Evolutionary conservation across 2,329 filamentous ascomycete genomes (phyloP), one percentile per base, ranked within the genome.

Genomic region (Raffaelea arxii): DNA sequence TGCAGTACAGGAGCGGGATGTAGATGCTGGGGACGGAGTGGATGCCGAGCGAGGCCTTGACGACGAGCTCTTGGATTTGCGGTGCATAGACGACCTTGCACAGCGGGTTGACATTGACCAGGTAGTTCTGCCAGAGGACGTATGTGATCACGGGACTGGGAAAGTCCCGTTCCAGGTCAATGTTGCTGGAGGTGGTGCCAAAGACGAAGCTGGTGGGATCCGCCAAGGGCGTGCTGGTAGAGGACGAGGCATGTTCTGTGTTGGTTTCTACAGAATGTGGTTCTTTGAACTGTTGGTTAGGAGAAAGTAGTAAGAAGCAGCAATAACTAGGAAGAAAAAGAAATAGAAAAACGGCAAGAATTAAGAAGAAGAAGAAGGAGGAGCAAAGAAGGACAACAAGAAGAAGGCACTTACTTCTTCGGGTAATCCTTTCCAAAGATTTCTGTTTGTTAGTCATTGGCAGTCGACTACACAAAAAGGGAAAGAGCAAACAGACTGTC

Each of bases 91-190:
- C 65, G 16, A 77, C 53, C 50, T 76, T 77, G 44, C 70, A 65
- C 19, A 77, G 39, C 55, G 73, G 72, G 50, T 77, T 70, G 36
- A 77, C 66, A 48, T 75, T 74, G 19, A 70, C 63, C 1, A 75
- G 58, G 43, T 71, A 75, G 1, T 62, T 58, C 50, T 74, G 51
- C 51, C 49, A 51, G 2, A 77, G 60, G 41, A 64, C 42, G 40
- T 55, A 56, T 1, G 54, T 48, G 25, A 53, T 49, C 37, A 55
- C 66, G 2, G 59, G 52, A 10, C 60, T 60, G 3, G 72, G 55
- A 44, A 69, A 59, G 22, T 64, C 51, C 21, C 56, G 51, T 35
- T 56, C 39, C 14, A 56, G 41, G 16, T 45, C 46, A 25, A 40
- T 41, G 18, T 39, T 41, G 18, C 46, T 25, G 24, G 22, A 37